Percentiles rank a stretch among this genome's conserved stretches.
These are phyloP conservation scores for Camillea tinctor DNA, from an alignment of 2,329 filamentous ascomycete genomes.

Conservation along the genomic window DNA sequence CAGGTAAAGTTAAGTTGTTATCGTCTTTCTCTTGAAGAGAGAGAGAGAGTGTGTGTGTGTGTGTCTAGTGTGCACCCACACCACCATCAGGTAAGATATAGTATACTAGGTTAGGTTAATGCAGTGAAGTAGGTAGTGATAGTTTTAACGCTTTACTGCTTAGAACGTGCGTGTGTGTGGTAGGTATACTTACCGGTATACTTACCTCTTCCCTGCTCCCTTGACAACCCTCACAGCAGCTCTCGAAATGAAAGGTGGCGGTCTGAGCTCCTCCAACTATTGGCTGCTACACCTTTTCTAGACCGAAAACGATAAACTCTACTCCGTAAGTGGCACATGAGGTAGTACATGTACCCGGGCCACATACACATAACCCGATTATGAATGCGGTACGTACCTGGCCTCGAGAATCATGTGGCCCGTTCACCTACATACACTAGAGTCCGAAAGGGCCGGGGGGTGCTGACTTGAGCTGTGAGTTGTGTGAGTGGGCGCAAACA, in stretches of 20 bases:
- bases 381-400: not conserved
- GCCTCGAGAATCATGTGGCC: constrained; percentile 26
- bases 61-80: no score
- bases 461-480: constrained; percentile 1
- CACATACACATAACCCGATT: no score
- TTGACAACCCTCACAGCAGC: not conserved
- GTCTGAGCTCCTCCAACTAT: constrained; percentile 18
- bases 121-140: no score
- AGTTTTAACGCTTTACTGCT: not conserved
- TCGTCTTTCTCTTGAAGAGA: not conserved
- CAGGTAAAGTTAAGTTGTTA: constrained; percentile 4
- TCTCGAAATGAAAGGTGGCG: constrained; percentile 4
- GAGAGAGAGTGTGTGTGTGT: not conserved
- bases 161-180: not conserved
- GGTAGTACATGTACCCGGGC: no score
- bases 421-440: constrained; percentile 15
- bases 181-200: not conserved
- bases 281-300: constrained; percentile 24
- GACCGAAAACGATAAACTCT: constrained; percentile 22
- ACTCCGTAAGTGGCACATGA: not conserved
- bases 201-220: constrained; percentile 1
- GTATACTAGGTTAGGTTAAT: no score
- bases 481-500: not conserved
- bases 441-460: constrained; percentile 15
- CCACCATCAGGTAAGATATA: not conserved